Evolutionary conservation across 371 early-diverging fungal species (phyloP).

Genomic region (Coemansia sp.): DNA sequence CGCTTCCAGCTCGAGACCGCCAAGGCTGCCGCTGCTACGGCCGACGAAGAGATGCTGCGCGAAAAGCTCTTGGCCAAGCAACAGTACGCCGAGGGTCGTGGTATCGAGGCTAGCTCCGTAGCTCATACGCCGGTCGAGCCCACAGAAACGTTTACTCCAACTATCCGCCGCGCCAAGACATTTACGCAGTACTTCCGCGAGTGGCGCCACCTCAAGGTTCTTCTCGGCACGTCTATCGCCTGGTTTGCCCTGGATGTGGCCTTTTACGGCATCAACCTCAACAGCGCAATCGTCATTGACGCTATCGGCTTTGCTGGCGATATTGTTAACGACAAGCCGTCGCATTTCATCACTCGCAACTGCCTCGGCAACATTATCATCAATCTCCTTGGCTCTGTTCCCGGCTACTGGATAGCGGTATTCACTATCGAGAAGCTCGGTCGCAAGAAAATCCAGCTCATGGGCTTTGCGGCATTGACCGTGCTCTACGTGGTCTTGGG

Average conservation of each 20-base stretch:
- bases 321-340: conserved; percentile 31
- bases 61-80: conserved; percentile 11
- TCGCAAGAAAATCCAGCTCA: conserved; percentile 77
- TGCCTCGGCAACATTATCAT: conserved; percentile 80
- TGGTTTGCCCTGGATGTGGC: conserved; percentile 89
- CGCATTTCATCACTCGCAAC: conserved; percentile 40
- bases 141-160: not conserved
- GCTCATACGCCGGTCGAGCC: too few species aligned
- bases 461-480: conserved; percentile 74
- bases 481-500: conserved; percentile 74
- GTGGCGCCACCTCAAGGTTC: conserved; percentile 75
- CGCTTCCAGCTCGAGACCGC: conserved; percentile 60
- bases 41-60: too few species aligned
- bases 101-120: too few species aligned
- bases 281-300: conserved; percentile 69
- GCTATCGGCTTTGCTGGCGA: conserved; percentile 65
- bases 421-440: conserved; percentile 76
- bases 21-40: not conserved
- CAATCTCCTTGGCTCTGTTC: conserved; percentile 80
- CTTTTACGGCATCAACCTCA: conserved; percentile 87
- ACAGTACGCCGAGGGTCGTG: too few species aligned
- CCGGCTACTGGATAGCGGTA: conserved; percentile 86
- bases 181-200: conserved; percentile 73
- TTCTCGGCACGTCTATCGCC: conserved; percentile 74
- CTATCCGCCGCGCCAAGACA: conserved; percentile 28